Evolutionary conservation across 2,329 filamentous ascomycete species (phyloP).

Genomic region (Sporothrix brasiliensis): DNA sequence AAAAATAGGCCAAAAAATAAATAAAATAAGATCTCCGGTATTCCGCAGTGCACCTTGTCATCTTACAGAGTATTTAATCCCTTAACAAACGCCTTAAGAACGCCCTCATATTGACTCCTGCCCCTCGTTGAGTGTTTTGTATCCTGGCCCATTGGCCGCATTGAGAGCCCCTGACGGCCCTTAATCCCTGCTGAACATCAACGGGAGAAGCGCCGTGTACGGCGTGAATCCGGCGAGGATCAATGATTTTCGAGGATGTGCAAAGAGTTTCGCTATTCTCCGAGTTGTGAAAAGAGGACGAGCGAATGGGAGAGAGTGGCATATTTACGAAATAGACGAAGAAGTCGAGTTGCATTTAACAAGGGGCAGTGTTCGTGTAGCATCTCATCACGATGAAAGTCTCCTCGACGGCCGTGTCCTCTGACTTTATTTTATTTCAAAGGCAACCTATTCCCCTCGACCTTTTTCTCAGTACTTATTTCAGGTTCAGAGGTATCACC

Average conservation of each 20-base stretch:
- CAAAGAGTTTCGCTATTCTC: not conserved
- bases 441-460: no score
- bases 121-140: constrained; percentile 5
- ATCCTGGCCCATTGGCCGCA: not conserved
- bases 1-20: no score
- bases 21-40: not conserved
- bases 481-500: no score
- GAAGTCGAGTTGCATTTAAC: not conserved
- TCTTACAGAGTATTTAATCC: not conserved
- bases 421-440: not conserved
- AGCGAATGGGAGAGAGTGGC: not conserved
- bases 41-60: not conserved
- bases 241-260: constrained; percentile 16
- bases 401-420: not conserved
- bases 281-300: not conserved
- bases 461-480: no score
- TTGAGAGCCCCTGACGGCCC: not conserved
- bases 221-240: not conserved
- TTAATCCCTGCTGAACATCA: not conserved
- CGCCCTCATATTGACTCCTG: not conserved
- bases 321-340: not conserved
- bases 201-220: constrained; percentile 1
- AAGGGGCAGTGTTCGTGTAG: not conserved
- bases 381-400: not conserved
- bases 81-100: not conserved